Base-by-base conservation (phyloP, 208 protist genomes). In the Phytomonas sp. region DNA sequence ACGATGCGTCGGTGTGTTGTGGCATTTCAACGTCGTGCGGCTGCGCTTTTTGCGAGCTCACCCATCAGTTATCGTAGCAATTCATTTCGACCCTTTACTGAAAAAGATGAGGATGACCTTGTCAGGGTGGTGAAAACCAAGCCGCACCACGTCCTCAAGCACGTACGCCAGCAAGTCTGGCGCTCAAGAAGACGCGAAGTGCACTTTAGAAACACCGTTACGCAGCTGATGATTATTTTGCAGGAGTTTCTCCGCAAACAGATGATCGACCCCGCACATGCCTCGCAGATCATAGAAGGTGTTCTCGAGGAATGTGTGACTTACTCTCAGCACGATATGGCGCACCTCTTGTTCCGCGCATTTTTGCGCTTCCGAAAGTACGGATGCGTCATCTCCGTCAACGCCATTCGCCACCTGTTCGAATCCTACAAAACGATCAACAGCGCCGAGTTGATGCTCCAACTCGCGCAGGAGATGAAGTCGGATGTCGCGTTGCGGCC, bases 331-430 rank as follows among this genome's bases (percentile, higher is more conserved):
- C 91, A 96, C 60, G 91, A 96, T 75, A 92, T 96, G 87, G 91
- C 91, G 0, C 91, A 96, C 65, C 74, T 96, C 0, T 81, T 96
- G 26, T 96, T 96, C 67, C 85, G 91, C 36, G 91, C 91, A 15
- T 89, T 93, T 46, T 71, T 96, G 60, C 91, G 91, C 37, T 96
- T 96, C 72, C 88, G 91, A 70, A 94, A 94, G 72, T 94, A 96
- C 70, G 88, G 88, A 26, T 96, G 91, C 75, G 73, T 72, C 23
- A 90, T 96, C 61, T 82, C 80, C 0, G 81, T 96, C 2, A 76
- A 90, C 63, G 81, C 88, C 30, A 76, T 96, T 56, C 86, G 91
- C 5, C 79, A 78, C 60, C 75, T 96, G 2, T 94, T 96, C 67
- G 91, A 96, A 67, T 96, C 91, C 5, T 96, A 96, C 74, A 91